These are phyloP conservation scores for Alternaria hordeiaustralica DNA, from an alignment of 2,329 filamentous ascomycete genomes.

Conservation along the genomic window DNA sequence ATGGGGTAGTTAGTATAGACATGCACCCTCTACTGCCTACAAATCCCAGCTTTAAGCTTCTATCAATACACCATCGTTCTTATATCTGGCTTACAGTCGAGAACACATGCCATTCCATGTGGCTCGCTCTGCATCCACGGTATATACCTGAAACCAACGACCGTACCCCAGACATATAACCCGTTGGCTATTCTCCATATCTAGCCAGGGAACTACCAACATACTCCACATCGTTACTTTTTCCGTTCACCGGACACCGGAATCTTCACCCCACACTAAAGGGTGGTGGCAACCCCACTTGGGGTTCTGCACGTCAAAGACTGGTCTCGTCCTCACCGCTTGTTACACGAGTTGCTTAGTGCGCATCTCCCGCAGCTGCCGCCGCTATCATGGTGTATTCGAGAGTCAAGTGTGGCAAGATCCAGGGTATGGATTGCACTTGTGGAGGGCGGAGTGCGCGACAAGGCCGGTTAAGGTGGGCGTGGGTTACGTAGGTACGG, in stretches of 20 bases:
- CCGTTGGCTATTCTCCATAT: background rate
- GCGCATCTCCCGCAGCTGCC: constrained; percentile 10
- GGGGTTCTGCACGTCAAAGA: background rate
- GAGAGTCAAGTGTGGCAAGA: background rate
- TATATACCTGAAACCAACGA: background rate
- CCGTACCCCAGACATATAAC: background rate
- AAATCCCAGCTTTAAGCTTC: background rate
- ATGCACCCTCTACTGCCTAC: background rate
- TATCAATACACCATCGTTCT: background rate
- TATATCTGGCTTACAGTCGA: background rate
- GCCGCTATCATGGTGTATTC: background rate
- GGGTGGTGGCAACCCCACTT: constrained; percentile 2
- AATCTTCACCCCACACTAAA: constrained; percentile 1
- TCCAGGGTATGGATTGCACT: background rate
- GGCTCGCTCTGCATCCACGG: background rate
- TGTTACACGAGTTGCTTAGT: constrained; percentile 8
- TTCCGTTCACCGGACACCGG: constrained; percentile 11
- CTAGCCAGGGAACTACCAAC: background rate
- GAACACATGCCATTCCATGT: background rate
- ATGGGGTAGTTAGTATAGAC: background rate
- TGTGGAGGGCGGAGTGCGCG: constrained; percentile 2
- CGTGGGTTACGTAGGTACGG: background rate
- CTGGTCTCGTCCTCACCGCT: constrained; percentile 13
- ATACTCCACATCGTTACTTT: background rate
- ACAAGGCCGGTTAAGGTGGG: background rate